Evolutionary conservation across 352 stramenopile species (phyloP), one percentile per base, ranked within the genome.

Genomic region (Poterioochromonas sp.): DNA sequence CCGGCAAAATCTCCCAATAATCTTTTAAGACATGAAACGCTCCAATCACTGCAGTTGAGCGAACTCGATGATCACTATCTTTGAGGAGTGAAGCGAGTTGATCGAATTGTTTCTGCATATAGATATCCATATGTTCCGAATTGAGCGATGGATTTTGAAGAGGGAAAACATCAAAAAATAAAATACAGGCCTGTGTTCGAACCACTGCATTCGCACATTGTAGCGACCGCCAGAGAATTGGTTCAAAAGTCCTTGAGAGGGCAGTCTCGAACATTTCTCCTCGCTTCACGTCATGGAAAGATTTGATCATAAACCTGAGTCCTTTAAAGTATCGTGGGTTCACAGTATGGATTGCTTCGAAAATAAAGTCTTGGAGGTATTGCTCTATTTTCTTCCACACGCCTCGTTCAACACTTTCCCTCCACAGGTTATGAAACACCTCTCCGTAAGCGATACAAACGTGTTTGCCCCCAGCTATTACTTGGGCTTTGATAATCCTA

Each of bases 211-310:
- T 90, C 22, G 88, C 82, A n/a, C 86, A 83, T 32, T 79, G 69
- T 18, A 94, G 80, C 44, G 84, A 83, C 71, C 88, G 82, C 89
- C 90, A 94, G 20, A 94, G 69, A 76, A 94, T 86, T 26, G 90
- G 90, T 58, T 83, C 83, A 76, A 91, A 94, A 39, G 91, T 62
- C 2, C 85, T 80, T 69, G 89, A 77, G 8, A 94, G 81, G 73
- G 90, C 80, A 20, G 54, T 79, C 77, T 92, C 87, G 2, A 93
- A 86, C 12, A 81, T 80, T 8, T 78, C 79, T n/a, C 78, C 73
- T 37, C 87, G 86, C 69, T 92, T 91, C 29, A 85, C 80, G 2
- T 65, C 70, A 79, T 88, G 82, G 79, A 92, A 83, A 40, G 81
- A 79, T 43, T 85, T 80, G 3, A 92, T 73, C 41, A 89, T 62